Evolutionary conservation across 768 basidiomycete species (phyloP).

Genomic region (Chalciporus sphaerocephalus): DNA sequence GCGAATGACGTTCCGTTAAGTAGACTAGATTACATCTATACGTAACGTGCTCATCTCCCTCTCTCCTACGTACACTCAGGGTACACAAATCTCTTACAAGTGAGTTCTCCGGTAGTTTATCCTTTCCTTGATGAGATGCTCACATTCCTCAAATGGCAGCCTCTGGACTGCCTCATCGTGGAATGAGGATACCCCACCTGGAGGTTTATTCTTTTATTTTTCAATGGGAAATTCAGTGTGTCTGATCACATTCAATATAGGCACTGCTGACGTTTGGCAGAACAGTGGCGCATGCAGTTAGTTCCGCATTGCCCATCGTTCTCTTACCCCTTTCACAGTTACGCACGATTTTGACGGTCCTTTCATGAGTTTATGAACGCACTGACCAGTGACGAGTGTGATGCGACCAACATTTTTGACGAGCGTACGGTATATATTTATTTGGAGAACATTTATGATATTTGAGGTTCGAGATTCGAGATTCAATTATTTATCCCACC

Average conservation of each 20-base stretch:
- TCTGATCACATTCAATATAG: constrained; percentile 22
- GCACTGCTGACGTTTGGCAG: constrained; percentile 49
- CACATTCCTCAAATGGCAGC: constrained; percentile 32
- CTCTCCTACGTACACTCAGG: too few relatives aligned
- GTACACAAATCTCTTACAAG: too few relatives aligned
- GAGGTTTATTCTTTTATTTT: constrained; percentile 15
- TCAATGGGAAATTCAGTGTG: background rate
- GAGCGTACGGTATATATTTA: too few relatives aligned
- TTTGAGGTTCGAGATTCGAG: too few relatives aligned
- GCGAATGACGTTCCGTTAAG: constrained; percentile 32
- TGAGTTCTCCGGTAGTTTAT: constrained; percentile 29
- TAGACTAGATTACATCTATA: background rate
- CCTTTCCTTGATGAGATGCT: background rate
- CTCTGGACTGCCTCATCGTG: constrained; percentile 48
- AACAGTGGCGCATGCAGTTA: constrained; percentile 50
- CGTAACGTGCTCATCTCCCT: constrained; percentile 36
- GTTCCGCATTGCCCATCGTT: too few relatives aligned
- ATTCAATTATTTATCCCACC: too few relatives aligned
- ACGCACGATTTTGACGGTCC: too few relatives aligned
- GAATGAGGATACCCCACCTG: constrained; percentile 36
- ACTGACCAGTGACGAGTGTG: too few relatives aligned
- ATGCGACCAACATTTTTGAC: too few relatives aligned
- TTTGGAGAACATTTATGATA: too few relatives aligned
- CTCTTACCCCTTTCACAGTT: too few relatives aligned
- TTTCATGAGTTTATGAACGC: too few relatives aligned